These are phyloP conservation scores for Calocera viscosa DNA, from an alignment of 768 basidiomycete species.

Conservation along the genomic window DNA sequence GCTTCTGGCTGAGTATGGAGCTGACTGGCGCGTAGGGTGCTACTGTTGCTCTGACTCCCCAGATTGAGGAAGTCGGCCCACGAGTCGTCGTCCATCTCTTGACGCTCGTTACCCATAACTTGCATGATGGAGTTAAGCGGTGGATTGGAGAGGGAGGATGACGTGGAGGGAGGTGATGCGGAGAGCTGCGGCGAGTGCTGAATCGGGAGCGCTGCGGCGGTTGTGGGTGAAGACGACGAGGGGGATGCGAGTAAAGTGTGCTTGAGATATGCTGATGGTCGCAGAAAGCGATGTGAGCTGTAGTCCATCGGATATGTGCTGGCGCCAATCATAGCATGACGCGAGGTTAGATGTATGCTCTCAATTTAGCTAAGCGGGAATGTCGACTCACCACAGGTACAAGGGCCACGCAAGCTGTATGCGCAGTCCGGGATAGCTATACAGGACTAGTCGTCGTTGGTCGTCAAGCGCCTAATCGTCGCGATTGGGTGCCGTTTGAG, in stretches of 20 bases:
- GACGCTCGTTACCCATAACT: slow-evolving; percentile 5
- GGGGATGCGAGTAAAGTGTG: not conserved
- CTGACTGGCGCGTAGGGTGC: not conserved
- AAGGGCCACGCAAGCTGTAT: not conserved
- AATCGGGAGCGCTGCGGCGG: not conserved
- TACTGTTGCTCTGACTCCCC: not conserved
- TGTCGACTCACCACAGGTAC: not conserved
- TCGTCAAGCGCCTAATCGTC: slow-evolving; percentile 3
- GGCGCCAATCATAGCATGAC: too few relatives aligned
- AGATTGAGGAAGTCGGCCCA: not conserved
- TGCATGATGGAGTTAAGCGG: not conserved
- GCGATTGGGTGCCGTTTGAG: not conserved
- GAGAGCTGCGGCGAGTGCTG: not conserved
- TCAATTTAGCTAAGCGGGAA: not conserved
- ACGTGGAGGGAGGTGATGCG: slow-evolving; percentile 3
- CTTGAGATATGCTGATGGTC: slow-evolving; percentile 6
- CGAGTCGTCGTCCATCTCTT: not conserved
- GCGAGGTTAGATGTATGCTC: not conserved
- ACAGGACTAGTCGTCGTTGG: not conserved
- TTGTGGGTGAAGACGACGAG: not conserved
- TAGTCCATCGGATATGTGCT: slow-evolving; percentile 6
- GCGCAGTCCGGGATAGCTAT: not conserved
- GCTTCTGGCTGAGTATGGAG: not conserved
- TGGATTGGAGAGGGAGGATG: not conserved
- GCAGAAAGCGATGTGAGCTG: not conserved